Conservation (phyloP, 495 filamentous ascomycete species). For the Penicillium simplicissimum region DNA sequence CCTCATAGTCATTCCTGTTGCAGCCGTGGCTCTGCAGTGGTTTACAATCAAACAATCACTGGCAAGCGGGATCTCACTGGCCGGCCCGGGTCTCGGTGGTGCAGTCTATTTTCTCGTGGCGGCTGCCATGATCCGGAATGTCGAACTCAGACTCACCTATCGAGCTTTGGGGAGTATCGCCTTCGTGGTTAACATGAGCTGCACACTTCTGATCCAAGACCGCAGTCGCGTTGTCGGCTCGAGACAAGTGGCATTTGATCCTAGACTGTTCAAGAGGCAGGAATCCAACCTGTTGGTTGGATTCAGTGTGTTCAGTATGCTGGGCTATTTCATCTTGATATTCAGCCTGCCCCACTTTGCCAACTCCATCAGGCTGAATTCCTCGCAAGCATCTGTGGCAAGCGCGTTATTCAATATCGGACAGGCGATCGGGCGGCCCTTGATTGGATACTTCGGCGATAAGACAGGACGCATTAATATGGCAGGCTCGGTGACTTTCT, state of each 20-base stretch:
- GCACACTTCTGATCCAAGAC: background rate
- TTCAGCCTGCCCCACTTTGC: conserved; percentile 75
- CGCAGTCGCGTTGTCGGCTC: background rate
- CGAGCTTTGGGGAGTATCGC: background rate
- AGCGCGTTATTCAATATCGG: conserved; percentile 69
- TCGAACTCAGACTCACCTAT: background rate
- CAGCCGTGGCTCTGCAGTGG: conserved; percentile 53
- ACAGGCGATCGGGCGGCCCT: conserved; percentile 62
- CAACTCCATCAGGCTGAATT: conserved; percentile 58
- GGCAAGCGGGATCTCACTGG: conserved; percentile 50
- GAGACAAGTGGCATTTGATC: background rate
- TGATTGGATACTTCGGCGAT: conserved; percentile 70
- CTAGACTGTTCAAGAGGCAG: background rate
- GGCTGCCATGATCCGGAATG: background rate
- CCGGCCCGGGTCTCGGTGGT: conserved; percentile 54
- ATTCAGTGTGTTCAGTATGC: conserved; percentile 18
- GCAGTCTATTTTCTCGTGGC: background rate
- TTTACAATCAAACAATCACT: conserved; percentile 50
- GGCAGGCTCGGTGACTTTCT: conserved; percentile 61
- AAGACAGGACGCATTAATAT: conserved; percentile 66
- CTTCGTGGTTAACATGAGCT: conserved; percentile 1
- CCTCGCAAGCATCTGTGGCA: conserved; percentile 62
- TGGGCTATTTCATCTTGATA: conserved; percentile 71
- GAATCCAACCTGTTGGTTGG: background rate
- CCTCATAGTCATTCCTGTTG: conserved; percentile 49